These are phyloP conservation scores for Mortierella sp. DNA, from an alignment of 371 early-diverging fungal species.

Conservation along the genomic window DNA sequence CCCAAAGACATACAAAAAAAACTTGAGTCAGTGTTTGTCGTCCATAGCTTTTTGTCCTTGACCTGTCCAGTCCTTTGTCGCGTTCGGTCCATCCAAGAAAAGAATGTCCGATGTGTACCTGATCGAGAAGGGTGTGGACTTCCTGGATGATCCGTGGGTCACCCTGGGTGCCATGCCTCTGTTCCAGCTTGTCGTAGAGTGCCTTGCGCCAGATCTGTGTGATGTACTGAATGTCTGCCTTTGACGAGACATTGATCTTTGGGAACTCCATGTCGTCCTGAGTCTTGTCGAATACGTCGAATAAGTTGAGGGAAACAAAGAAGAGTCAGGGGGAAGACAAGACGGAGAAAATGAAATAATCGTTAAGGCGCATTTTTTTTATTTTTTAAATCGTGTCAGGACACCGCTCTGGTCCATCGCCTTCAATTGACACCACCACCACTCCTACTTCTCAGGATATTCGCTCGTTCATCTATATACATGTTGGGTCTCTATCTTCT, in stretches of 20 bases:
- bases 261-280: slow-evolving; percentile 39
- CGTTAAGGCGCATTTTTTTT: no score
- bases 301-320: background rate
- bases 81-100: no score
- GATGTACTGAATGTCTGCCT: slow-evolving; percentile 50
- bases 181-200: slow-evolving; percentile 22
- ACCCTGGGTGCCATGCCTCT: slow-evolving; percentile 12
- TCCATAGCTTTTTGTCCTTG: no score
- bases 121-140: slow-evolving; percentile 35
- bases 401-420: no score
- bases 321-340: background rate
- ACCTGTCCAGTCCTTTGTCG: background rate
- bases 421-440: no score
- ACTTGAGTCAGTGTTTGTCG: background rate
- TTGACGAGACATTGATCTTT: slow-evolving; percentile 56
- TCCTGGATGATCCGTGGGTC: slow-evolving; percentile 26
- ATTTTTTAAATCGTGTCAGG: no score
- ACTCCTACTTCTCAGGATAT: no score
- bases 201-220: slow-evolving; percentile 33
- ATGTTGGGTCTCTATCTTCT: background rate
- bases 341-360: background rate
- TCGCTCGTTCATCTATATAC: background rate
- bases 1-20: background rate
- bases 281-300: background rate
- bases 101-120: slow-evolving; percentile 30